Evolutionary conservation across 345 rosid species (phyloP).

Genomic region (Garcia nutans): DNA sequence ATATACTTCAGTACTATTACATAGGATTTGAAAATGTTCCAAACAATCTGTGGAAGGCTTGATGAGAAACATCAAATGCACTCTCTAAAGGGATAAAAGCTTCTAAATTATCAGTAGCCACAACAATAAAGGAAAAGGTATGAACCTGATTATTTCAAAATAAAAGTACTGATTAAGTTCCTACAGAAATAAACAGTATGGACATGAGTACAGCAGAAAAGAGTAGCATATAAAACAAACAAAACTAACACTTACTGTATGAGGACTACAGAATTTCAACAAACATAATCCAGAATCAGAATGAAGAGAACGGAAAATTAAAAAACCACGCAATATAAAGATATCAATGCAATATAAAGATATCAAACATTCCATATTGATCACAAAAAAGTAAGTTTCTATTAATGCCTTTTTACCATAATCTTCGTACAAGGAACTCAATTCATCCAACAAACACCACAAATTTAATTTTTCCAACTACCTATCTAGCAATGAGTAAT

Average conservation of each 20-base stretch:
- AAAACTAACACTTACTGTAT: background rate
- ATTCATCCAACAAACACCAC: background rate
- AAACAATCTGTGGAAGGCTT: background rate
- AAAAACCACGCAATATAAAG: background rate
- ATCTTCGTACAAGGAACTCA: background rate
- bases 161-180: too few species aligned
- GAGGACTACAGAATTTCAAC: background rate
- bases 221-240: background rate
- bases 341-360: background rate
- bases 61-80: background rate
- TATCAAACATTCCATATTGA: background rate
- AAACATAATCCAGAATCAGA: background rate
- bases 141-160: too few species aligned
- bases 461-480: background rate
- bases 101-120: background rate
- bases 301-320: background rate
- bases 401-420: background rate
- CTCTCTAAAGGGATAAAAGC: background rate
- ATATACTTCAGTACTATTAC: background rate
- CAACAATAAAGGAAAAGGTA: background rate
- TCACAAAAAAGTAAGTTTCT: background rate
- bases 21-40: background rate
- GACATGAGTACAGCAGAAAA: background rate
- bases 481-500: too few species aligned
- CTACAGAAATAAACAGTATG: background rate